Evolutionary conservation across 352 stramenopile genomes (phyloP).

Genomic region (Globisporangium middletonii): DNA sequence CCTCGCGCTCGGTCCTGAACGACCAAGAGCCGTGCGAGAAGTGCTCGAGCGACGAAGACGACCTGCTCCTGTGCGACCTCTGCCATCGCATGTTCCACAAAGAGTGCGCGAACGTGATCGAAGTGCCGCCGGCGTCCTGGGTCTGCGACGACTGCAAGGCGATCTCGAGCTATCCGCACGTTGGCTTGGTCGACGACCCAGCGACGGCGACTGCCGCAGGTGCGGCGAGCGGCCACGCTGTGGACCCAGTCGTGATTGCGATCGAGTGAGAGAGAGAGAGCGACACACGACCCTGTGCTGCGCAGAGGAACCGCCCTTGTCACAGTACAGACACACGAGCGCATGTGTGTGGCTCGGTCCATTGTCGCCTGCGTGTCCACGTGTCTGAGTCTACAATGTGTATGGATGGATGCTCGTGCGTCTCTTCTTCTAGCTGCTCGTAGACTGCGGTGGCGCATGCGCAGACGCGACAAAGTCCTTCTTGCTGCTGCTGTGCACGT

Average conservation of each 20-base stretch:
- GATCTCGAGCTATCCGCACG: conserved; percentile 52
- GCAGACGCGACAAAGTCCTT: conserved; percentile 16
- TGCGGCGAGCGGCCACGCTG: not conserved
- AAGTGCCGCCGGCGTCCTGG: conserved; percentile 72
- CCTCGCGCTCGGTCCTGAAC: conserved; percentile 67
- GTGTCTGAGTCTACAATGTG: not conserved
- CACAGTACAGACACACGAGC: not conserved
- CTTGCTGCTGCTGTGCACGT: conserved; percentile 17
- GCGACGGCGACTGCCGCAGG: not conserved
- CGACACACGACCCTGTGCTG: no score
- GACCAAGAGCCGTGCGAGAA: conserved; percentile 71
- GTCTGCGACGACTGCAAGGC: conserved; percentile 71
- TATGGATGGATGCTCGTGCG: not conserved
- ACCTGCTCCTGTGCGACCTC: conserved; percentile 75
- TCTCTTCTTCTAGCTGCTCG: not conserved
- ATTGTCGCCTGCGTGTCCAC: no score
- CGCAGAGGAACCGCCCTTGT: no score
- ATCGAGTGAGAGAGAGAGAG: conserved; percentile 39
- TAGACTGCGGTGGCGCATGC: not conserved
- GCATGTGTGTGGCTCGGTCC: not conserved
- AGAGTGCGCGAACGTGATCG: conserved; percentile 73
- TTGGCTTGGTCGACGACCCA: conserved; percentile 33
- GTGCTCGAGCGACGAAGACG: conserved; percentile 61
- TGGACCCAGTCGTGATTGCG: conserved; percentile 54
- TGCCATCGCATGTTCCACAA: conserved; percentile 84